These are phyloP conservation scores for Globisporangium nodosum DNA, from an alignment of 352 stramenopile species.

Conservation along the genomic window DNA sequence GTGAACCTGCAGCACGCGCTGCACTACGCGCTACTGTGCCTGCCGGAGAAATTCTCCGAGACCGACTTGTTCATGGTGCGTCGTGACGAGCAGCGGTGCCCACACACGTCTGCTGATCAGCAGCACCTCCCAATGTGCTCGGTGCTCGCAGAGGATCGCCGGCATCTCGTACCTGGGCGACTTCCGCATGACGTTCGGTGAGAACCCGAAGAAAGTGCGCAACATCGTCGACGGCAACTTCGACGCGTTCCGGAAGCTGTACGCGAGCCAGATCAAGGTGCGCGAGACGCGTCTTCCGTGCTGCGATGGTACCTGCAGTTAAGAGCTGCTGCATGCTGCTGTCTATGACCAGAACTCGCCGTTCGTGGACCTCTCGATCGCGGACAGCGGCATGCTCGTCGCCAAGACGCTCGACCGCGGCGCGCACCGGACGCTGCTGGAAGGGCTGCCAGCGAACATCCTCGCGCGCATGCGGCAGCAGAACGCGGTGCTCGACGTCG, in stretches of 20 bases:
- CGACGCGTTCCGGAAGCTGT: slow-evolving; percentile 65
- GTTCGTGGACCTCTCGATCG: slow-evolving; percentile 49
- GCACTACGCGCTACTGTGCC: slow-evolving; percentile 63
- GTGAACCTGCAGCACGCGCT: slow-evolving; percentile 70
- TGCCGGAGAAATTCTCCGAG: slow-evolving; percentile 79
- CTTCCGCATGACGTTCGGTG: slow-evolving; percentile 88
- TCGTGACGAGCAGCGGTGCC: neutral
- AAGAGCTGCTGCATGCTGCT: neutral
- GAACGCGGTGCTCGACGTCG: slow-evolving; percentile 21
- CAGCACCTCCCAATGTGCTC: neutral
- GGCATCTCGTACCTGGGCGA: slow-evolving; percentile 88
- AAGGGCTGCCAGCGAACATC: slow-evolving; percentile 49
- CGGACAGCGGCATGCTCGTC: slow-evolving; percentile 37
- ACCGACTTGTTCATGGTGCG: slow-evolving; percentile 80
- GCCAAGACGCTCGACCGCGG: slow-evolving; percentile 35
- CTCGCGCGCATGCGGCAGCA: slow-evolving; percentile 23
- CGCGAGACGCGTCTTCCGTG: neutral
- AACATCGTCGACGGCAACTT: slow-evolving; percentile 90
- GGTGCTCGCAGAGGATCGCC: slow-evolving; percentile 61
- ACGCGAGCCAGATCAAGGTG: slow-evolving; percentile 71
- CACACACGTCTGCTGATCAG: too few relatives aligned
- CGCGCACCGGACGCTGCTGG: slow-evolving; percentile 36
- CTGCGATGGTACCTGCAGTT: neutral
- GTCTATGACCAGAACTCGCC: slow-evolving; percentile 41
- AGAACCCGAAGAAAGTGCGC: slow-evolving; percentile 88